Percentiles rank a stretch among this genome's conserved stretches.
phyloP scores from a whole-genome alignment of 1,139 yeast species.

The Torulaspora globosa region DNA sequence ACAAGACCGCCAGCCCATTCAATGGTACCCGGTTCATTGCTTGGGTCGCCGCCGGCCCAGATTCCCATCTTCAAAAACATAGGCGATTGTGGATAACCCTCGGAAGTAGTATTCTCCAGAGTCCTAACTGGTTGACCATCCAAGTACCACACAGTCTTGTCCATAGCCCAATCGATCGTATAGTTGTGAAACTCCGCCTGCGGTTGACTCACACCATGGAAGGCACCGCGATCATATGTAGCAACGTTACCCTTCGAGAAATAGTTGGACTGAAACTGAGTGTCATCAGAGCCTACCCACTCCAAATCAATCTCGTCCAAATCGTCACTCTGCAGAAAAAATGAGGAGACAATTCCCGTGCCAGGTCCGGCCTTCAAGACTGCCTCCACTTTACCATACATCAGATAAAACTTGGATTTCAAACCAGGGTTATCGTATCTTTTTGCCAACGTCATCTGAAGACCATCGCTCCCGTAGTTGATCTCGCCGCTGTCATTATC shows the following conservation, averaged over 20 bases:
- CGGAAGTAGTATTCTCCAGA: conserved; percentile 47
- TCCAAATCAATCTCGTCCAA: conserved; percentile 84
- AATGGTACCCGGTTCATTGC: conserved; percentile 63
- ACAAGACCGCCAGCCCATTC: conserved; percentile 85
- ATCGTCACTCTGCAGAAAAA: conserved; percentile 80
- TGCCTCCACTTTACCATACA: conserved; percentile 82
- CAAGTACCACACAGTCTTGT: conserved; percentile 54
- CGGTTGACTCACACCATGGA: conserved; percentile 55
- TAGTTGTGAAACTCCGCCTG: conserved; percentile 65
- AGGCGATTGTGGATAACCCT: conserved; percentile 76
- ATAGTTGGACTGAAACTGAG: conserved; percentile 73
- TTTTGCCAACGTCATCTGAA: conserved; percentile 54
- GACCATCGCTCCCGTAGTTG: conserved; percentile 49
- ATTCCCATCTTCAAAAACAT: conserved; percentile 65
- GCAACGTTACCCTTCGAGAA: conserved; percentile 75
- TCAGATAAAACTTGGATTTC: conserved; percentile 70
- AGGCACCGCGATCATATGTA: conserved; percentile 75
- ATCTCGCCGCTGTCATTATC: conserved; percentile 40
- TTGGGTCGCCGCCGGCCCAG: conserved; percentile 82
- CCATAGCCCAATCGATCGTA: conserved; percentile 76
- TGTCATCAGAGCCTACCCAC: conserved; percentile 72
- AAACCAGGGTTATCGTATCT: conserved; percentile 73
- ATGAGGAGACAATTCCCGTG: conserved; percentile 70
- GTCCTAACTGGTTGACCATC: conserved; percentile 62
- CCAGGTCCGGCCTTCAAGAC: conserved; percentile 69